A percentile compares a stretch with the other conserved stretches of the same genome.
phyloP scores from a whole-genome alignment of 352 stramenopile genomes.

The Lagenidium sp. region DNA sequence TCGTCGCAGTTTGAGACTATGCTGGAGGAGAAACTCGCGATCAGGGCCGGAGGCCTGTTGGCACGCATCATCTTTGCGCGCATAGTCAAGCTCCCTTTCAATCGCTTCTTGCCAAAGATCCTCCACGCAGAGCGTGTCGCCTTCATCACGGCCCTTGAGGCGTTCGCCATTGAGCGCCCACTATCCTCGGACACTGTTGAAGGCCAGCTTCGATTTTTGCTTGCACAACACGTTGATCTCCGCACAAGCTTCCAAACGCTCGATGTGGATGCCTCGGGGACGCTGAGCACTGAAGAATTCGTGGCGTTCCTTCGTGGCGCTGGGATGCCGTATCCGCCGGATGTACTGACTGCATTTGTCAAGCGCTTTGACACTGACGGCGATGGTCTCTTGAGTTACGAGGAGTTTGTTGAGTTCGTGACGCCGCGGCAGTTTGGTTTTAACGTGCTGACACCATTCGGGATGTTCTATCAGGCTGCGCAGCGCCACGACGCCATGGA shows the following conservation, averaged over 20 bases:
- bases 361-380: slow-evolving; percentile 34
- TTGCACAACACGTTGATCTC: slow-evolving; percentile 17
- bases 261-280: slow-evolving; percentile 23
- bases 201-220: slow-evolving; percentile 25
- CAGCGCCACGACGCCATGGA: slow-evolving; percentile 18
- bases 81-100: slow-evolving; percentile 12
- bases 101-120: slow-evolving; percentile 7
- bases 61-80: slow-evolving; percentile 22
- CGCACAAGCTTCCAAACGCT: slow-evolving; percentile 18
- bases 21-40: slow-evolving; percentile 24
- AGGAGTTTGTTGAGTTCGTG: slow-evolving; percentile 39
- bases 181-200: slow-evolving; percentile 30
- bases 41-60: slow-evolving; percentile 16
- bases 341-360: slow-evolving; percentile 25
- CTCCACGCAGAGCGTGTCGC: neutral
- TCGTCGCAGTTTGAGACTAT: slow-evolving; percentile 16
- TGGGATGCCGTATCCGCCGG: slow-evolving; percentile 18
- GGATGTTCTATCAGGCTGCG: slow-evolving; percentile 27
- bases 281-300: slow-evolving; percentile 21
- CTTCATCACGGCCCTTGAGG: slow-evolving; percentile 21
- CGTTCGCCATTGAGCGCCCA: slow-evolving; percentile 17
- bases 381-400: slow-evolving; percentile 27
- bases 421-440: slow-evolving; percentile 31
- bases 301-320: slow-evolving; percentile 20
- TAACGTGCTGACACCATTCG: slow-evolving; percentile 34